Evolutionary conservation across 2,329 filamentous ascomycete species (phyloP), one percentile per base, ranked within the genome.

Genomic region (Sporothrix brasiliensis): DNA sequence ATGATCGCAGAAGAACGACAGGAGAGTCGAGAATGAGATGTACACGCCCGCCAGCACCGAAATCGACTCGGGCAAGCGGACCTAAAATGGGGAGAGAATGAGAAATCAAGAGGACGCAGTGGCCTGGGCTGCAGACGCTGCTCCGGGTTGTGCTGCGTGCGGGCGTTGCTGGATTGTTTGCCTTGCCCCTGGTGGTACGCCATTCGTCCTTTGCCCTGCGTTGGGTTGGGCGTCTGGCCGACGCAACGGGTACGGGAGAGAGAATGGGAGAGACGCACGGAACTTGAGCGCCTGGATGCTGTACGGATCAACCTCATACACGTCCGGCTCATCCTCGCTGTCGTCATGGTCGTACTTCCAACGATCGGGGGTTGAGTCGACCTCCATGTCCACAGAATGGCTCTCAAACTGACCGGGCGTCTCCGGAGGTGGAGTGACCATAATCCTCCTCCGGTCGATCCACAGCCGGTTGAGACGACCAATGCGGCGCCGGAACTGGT

Each of bases 341-440:
- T 93, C 92, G 75, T 97, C 92, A 34, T 90, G 89, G 77, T 96
- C 92, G 81, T 92, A 97, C 80, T 93, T 96, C 87, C 91, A 97
- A 72, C 89, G 87, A 77, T 94, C 92, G 34, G 80, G 82, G 70
- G 85, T 80, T 66, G 83, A 14, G 50, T 58, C 41, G 24, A 61
- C 78, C 30, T 80, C 78, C 39, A 73, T 39, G 3, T 71, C 73
- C 70, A 71, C 71, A 0, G 50, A 30, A 2, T 49, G 53, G 44
- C 19, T 52, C 10, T 39, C 47, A 52, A 52, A 50, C 27, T 13
- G 27, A 19, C 13, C 47, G 27, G 54, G 49, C 44, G 24, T n/a
- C 76, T 79, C 79, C 78, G 80, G 82, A 77, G 79, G 82, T 71
- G 83, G 81, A 67, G 83, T 85, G 56, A 79, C 85, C 77, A 93